Base-by-base conservation (phyloP, 1,284 basidiomycete species). In the Tylopilus sp. region DNA sequence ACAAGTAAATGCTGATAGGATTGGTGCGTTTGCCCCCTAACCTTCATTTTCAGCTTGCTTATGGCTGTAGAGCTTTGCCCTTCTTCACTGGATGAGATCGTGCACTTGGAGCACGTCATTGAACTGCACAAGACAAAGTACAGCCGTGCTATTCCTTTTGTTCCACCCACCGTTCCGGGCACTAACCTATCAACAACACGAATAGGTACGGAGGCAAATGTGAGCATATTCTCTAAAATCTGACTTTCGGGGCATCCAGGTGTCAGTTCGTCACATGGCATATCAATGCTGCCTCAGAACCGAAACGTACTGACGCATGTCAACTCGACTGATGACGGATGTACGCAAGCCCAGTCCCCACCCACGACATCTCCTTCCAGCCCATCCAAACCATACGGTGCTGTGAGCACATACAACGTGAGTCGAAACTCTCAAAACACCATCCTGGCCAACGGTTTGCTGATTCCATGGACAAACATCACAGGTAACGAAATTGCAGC, bases 41-140 rank as follows among this genome's bases (percentile, higher is more conserved):
- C 15, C 28, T 10, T 26, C 0, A 19, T 14, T 11, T 48, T 0
- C 20, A 3, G n/a, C n/a, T 32, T n/a, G n/a, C 36, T 44, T 17
- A 57, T 24, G 10, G 3, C 3, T 20, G 24, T 53, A 83, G 80
- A 74, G 36, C 62, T 58, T 14, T 86, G 83, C 59, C 53, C 57
- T 19, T 80, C 81, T 14, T 63, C 70, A 0, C 82, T 83, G 50
- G 84, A 85, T 4, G 85, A 90, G 65, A 75, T 83, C 7, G 57
- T 61, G 4, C 87, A 90, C 59, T 81, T 83, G 75, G 70, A 74
- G 45, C 61, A 58, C 17, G 86, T 87, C 13, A 69, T 74, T 5
- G 60, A 74, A 3, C 70, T 89, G 10, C 87, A 87, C 63, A 69
- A 73, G 56, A 73, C 72, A 2, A 71, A 68, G 43, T 89, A n/a